phyloP scores from a whole-genome alignment of 2,329 filamentous ascomycete species.

The Chalara sp. region DNA sequence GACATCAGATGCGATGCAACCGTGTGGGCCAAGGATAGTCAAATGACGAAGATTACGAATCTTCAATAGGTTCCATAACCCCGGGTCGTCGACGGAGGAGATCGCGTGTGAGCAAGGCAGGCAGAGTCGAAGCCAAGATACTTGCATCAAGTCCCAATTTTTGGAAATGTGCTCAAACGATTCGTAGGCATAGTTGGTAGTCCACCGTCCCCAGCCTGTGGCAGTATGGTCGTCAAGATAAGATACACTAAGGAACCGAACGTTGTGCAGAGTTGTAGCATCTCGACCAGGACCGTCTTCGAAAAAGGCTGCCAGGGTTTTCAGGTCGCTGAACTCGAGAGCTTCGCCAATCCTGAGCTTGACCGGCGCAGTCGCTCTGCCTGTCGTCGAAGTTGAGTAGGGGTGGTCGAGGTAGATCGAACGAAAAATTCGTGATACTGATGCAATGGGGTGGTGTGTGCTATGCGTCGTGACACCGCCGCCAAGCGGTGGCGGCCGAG shows the following conservation, averaged over 20 bases:
- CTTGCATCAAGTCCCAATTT: constrained; percentile 2
- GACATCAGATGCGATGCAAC: constrained; percentile 10
- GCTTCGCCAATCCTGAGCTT: constrained; percentile 10
- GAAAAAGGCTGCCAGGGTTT: constrained; percentile 10
- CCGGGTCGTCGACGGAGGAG: constrained; percentile 12
- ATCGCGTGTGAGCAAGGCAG: no score
- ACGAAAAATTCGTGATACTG: not conserved
- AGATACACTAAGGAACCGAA: no score
- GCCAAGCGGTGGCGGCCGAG: constrained; percentile 2
- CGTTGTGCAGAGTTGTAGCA: no score
- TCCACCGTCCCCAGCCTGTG: constrained; percentile 4
- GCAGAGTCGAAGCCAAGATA: constrained; percentile 6
- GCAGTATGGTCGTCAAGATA: no score
- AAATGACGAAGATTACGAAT: constrained; percentile 11
- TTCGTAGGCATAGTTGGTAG: constrained; percentile 11
- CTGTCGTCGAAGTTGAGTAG: not conserved
- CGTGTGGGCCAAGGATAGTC: constrained; percentile 6
- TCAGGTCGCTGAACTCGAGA: no score
- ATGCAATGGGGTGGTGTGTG: not conserved
- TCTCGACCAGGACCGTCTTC: no score
- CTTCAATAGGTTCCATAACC: constrained; percentile 14
- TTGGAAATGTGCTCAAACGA: constrained; percentile 10
- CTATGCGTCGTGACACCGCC: not conserved
- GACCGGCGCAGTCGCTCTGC: constrained; percentile 3
- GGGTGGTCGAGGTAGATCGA: not conserved